phyloP scores from a whole-genome alignment of 352 stramenopile species.

The Blastocystis sp. region DNA sequence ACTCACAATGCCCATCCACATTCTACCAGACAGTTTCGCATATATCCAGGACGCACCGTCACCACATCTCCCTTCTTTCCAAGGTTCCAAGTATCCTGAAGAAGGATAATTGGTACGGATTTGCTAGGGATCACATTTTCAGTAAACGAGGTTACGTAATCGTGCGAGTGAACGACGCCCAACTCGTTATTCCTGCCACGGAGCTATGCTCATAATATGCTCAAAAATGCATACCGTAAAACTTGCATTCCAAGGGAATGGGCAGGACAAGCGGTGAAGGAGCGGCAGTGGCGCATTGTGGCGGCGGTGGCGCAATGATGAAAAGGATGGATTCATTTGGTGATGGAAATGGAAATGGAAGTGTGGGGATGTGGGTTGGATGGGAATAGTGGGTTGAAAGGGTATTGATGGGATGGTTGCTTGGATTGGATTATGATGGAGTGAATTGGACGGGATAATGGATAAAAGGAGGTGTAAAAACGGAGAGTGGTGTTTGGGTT shows the following conservation, averaged over 20 bases:
- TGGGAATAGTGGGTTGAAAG: too few relatives aligned
- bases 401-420: too few relatives aligned
- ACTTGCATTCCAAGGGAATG: slow-evolving; percentile 16
- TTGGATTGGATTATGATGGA: too few relatives aligned
- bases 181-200: neutral
- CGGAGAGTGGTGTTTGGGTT: too few relatives aligned
- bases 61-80: slow-evolving; percentile 50
- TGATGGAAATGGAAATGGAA: too few relatives aligned
- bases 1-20: neutral
- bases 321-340: too few relatives aligned
- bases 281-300: too few relatives aligned
- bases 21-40: slow-evolving; percentile 46
- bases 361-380: too few relatives aligned
- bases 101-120: slow-evolving; percentile 41
- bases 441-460: too few relatives aligned
- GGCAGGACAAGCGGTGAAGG: too few relatives aligned
- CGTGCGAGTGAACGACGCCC: neutral
- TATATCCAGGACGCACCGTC: slow-evolving; percentile 46
- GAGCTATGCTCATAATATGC: neutral
- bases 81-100: slow-evolving; percentile 48
- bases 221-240: neutral
- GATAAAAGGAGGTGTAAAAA: too few relatives aligned
- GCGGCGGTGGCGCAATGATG: too few relatives aligned
- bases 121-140: neutral
- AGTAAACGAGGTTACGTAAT: neutral